Evolutionary conservation across 345 rosid genomes (phyloP).

Genomic region (Gossypium herbaceum): DNA sequence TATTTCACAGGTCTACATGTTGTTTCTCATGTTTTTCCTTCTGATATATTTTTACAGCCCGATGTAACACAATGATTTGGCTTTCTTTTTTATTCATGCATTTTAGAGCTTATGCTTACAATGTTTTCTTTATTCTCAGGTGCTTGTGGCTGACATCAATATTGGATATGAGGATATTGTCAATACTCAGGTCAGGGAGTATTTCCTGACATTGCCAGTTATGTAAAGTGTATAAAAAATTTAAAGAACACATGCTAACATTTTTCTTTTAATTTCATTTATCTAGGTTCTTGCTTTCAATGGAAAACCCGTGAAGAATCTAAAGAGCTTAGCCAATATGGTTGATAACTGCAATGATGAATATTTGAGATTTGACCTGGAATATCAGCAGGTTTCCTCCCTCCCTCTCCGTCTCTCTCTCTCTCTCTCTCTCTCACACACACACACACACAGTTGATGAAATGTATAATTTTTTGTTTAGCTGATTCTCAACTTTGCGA

Average conservation of each 20-base stretch:
- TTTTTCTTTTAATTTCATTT: constrained; percentile 12
- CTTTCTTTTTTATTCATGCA: neutral
- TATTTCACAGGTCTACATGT: constrained; percentile 64
- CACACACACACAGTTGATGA: neutral
- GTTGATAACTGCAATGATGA: constrained; percentile 80
- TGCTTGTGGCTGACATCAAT: constrained; percentile 90
- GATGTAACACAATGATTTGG: neutral
- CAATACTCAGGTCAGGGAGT: constrained; percentile 68
- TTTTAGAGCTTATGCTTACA: neutral
- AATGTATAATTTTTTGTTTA: neutral
- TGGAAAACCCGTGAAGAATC: constrained; percentile 77
- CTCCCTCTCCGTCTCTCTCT: constrained; percentile 13
- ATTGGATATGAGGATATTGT: constrained; percentile 94
- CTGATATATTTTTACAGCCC: neutral
- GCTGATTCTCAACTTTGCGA: constrained; percentile 1
- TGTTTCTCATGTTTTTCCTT: neutral
- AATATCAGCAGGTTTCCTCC: constrained; percentile 69
- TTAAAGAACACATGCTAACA: constrained; percentile 5
- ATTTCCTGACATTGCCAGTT: neutral
- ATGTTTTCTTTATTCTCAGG: constrained; percentile 34
- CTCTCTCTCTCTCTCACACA: constrained; percentile 15
- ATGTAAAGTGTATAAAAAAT: neutral
- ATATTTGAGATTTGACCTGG: constrained; percentile 74
- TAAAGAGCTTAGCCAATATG: constrained; percentile 75
- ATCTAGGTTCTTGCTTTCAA: constrained; percentile 78